phyloP scores from a whole-genome alignment of 176 grass and related monocot genomes.

The Coix lacrymajobi region DNA sequence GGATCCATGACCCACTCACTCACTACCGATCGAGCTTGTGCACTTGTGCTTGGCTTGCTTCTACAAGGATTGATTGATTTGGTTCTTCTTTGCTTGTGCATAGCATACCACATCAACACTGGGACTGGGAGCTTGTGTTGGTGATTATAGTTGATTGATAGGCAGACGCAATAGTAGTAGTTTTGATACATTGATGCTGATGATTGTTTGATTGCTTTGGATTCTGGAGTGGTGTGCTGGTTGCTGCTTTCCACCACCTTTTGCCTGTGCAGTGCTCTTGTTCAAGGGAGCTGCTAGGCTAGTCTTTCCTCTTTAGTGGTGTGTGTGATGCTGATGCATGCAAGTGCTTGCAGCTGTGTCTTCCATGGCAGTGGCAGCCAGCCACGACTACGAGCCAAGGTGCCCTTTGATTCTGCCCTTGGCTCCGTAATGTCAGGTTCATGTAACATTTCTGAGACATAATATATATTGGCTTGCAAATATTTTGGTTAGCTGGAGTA shows the following conservation, averaged over 20 bases:
- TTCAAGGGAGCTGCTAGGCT: neutral
- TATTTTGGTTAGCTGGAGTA: neutral
- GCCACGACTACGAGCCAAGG: too few species aligned
- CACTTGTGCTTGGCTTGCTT: neutral
- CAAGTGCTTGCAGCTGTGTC: neutral
- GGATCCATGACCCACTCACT: slow-evolving; percentile 24
- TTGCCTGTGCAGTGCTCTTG: neutral
- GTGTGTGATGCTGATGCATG: neutral
- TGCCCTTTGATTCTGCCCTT: neutral
- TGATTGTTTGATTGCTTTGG: neutral
- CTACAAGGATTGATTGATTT: neutral
- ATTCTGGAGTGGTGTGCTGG: neutral
- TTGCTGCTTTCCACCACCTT: neutral
- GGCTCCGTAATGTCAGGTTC: neutral
- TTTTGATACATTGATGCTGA: neutral
- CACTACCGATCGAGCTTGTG: neutral
- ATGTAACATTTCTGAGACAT: neutral
- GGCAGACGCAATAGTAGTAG: neutral
- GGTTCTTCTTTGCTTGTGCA: neutral
- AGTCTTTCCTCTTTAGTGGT: neutral
- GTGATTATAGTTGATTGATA: neutral
- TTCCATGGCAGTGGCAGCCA: too few species aligned
- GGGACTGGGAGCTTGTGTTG: neutral
- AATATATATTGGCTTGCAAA: neutral
- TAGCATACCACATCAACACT: neutral